Percentiles rank a stretch among this genome's conserved stretches.
Conservation (phyloP, 2,329 filamentous ascomycete species). For the Aureobasidium sp. region DNA sequence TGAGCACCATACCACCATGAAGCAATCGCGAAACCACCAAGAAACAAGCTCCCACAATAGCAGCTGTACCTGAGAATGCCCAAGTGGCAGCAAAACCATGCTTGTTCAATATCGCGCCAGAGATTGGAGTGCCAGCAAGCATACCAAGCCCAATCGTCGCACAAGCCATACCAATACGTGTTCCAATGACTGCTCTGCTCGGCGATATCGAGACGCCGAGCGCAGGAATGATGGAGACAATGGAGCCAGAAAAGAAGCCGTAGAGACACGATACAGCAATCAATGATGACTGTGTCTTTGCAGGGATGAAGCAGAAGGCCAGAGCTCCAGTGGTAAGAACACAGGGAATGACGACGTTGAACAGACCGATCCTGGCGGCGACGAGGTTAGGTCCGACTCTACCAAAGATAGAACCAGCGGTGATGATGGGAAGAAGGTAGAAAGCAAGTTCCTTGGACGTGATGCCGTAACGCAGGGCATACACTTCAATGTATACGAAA, state of each 20-base stretch:
- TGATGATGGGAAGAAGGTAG: slow-evolving; percentile 10
- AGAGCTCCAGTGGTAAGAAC: slow-evolving; percentile 27
- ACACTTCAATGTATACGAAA: slow-evolving; percentile 4
- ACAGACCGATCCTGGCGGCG: slow-evolving; percentile 48
- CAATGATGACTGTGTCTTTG: slow-evolving; percentile 22
- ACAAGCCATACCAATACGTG: slow-evolving; percentile 29
- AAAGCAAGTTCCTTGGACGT: slow-evolving; percentile 1
- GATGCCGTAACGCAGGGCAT: background rate
- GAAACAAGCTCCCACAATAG: background rate
- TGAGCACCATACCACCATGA: background rate
- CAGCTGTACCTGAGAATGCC: background rate
- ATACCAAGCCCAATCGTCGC: slow-evolving; percentile 26
- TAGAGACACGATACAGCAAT: slow-evolving; percentile 28
- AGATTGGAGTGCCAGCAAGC: slow-evolving; percentile 28
- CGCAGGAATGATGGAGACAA: slow-evolving; percentile 27
- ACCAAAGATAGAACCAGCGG: slow-evolving; percentile 3
- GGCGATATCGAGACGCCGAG: slow-evolving; percentile 26
- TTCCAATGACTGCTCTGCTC: slow-evolving; percentile 26
- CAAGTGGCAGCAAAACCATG: slow-evolving; percentile 4
- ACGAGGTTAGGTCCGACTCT: slow-evolving; percentile 31
- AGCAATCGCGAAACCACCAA: background rate
- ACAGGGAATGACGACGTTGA: slow-evolving; percentile 47
- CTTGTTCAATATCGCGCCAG: slow-evolving; percentile 26
- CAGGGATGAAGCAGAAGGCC: slow-evolving; percentile 28
- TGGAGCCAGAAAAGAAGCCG: slow-evolving; percentile 29